A percentile compares a stretch with the other conserved stretches of the same genome.
Evolutionary conservation across 1,284 basidiomycete species (phyloP).

Genomic region (Sanguinoderma infundibulare): DNA sequence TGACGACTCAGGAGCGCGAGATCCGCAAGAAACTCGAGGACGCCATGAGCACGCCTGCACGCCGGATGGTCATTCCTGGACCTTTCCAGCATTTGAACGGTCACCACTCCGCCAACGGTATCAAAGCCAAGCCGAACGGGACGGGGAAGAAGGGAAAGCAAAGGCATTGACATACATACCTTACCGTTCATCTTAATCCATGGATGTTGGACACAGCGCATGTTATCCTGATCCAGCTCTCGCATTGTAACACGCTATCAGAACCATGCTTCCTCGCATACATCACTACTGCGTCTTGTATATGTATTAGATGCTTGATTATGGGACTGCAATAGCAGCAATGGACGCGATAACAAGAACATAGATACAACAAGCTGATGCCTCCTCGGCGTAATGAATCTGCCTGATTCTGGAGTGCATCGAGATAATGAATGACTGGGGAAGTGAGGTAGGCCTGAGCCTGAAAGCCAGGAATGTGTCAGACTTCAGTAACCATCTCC

Average conservation of each 20-base stretch:
- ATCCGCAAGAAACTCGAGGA: conserved; percentile 76
- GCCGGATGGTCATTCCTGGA: conserved; percentile 28
- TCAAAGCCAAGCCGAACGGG: conserved; percentile 46
- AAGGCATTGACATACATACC: conserved; percentile 39
- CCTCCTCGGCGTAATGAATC: conserved; percentile 45
- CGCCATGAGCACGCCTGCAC: conserved; percentile 56
- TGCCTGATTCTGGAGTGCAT: conserved; percentile 33
- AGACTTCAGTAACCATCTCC: conserved; percentile 94
- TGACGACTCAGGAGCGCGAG: conserved; percentile 74
- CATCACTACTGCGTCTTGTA: not conserved
- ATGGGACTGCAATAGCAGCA: conserved; percentile 17
- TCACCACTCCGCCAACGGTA: conserved; percentile 32
- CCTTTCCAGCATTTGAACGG: conserved; percentile 47
- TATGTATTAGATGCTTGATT: conserved; percentile 15
- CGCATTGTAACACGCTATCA: not conserved
- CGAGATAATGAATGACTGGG: conserved; percentile 9
- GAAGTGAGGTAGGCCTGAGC: not conserved
- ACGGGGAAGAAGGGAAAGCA: conserved; percentile 67
- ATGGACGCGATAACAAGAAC: conserved; percentile 17
- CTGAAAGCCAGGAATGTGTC: conserved; percentile 27
- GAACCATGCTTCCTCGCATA: not conserved
- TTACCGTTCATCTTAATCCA: not conserved
- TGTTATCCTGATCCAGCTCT: conserved; percentile 2
- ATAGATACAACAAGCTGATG: conserved; percentile 27
- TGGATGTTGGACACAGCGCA: not conserved